Base-by-base conservation (phyloP, 2,329 filamentous ascomycete species). In the Pseudogymnoascus sp. region DNA sequence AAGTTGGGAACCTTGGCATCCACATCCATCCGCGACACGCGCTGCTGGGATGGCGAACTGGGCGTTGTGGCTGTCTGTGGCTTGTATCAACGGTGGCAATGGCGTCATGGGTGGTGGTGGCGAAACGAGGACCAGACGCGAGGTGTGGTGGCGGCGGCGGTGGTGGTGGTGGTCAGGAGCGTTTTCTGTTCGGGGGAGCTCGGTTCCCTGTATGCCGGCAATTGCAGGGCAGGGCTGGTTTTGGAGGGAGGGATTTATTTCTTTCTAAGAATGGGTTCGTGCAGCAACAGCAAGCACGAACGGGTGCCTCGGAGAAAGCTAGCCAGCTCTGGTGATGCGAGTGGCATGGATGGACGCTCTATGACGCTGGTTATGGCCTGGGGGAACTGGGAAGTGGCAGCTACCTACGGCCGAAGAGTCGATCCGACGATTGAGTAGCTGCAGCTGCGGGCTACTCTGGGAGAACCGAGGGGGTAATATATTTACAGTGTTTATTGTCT, bases 41-140 rank as follows among this genome's bases (percentile, higher is more conserved):
- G 44, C 24, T 50, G 44, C 10, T 50, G 44, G 24, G 44, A 11
- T 50, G 42, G 16, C 8, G 38, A 19, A n/a, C n/a, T n/a, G n/a
- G n/a, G n/a, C n/a, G n/a, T n/a, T n/a, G n/a, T n/a, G n/a, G n/a
- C n/a, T n/a, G n/a, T n/a, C 7, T n/a, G 42, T 26, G 44, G 44
- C 44, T 50, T 50, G 24, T 50, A 50, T 50, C 44, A 50, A 50
- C 24, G 44, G 44, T 50, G 44, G 44, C 44, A 50, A 50, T 50
- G 44, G 21, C 44, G 44, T 50, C 44, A 50, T 50, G 21, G 44
- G 24, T 26, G 24, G 44, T 50, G 44, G 24, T 50, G 44, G 44
- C 44, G 44, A 50, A 50, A 50, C 44, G 44, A 47, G 42, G 24
- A 24, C 44, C 21, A 50, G 44, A 50, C 44, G 44, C 42, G 24